Base-by-base conservation (phyloP, 768 basidiomycete genomes). In the Russula dissimulans region DNA sequence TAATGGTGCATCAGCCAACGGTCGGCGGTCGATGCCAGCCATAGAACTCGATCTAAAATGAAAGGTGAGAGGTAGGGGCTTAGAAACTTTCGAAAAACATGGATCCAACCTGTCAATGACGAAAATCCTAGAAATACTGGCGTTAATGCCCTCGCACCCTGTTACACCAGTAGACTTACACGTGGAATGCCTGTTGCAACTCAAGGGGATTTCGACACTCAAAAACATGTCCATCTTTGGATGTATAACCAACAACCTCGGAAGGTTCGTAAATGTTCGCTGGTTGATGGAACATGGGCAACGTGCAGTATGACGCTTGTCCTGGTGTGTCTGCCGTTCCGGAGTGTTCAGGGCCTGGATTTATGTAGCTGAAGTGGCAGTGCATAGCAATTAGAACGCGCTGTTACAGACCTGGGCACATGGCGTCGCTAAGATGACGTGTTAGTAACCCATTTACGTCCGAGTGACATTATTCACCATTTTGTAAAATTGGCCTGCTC, bases 181-280 rank as follows among this genome's bases (percentile, higher is more conserved):
- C 81, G 67, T 85, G 83, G 70, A 78, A 84, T 0, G 83, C 75
- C 63, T 79, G 81, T 18, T 77, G 78, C 68, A 79, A 67, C 9
- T 77, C 71, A 0, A 72, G 73, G 1, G 84, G 84, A 62, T 84
- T 81, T 55, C 73, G 73, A 70, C 83, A 85, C 1, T 67, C 32
- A 59, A 81, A 85, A 11, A 73, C 63, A 66, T 85, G 84, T 0
- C 84, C 83, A 51, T 85, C 83, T 22, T 70, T 71, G 3, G 83
- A 84, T 44, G 81, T 61, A 63, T 85, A 79, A 5, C 82, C 78
- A 3, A 70, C n/a, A 1, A 72, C 74, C 0, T 66, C 62, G 1
- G 68, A 62, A 1, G 69, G 65, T 8, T 70, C 64, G 26, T 69
- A 69, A 5, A 69, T 64, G 12, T 71, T 67, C 55, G 67, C 64